Conservation (phyloP, 1,284 basidiomycete genomes). For the Inonotus obliquus region DNA sequence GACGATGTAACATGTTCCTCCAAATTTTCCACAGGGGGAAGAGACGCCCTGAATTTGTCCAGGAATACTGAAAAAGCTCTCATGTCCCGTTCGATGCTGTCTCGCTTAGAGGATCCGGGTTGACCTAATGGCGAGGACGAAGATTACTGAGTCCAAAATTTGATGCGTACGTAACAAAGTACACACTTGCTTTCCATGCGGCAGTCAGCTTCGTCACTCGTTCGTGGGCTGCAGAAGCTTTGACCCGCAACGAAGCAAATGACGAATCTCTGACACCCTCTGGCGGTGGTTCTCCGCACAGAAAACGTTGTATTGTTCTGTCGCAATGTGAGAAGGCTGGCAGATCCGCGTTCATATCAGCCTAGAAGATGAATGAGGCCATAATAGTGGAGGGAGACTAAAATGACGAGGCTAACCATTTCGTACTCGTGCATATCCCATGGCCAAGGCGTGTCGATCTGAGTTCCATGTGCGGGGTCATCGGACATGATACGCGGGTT, state of each 20-base stretch:
- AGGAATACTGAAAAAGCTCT: conserved; percentile 23
- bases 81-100: background rate
- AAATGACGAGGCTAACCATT: conserved; percentile 32
- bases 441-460: conserved; percentile 65
- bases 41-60: conserved; percentile 27
- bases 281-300: background rate
- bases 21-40: conserved; percentile 22
- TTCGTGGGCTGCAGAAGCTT: conserved; percentile 6
- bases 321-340: background rate
- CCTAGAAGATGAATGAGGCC: background rate
- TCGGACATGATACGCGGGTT: conserved; percentile 43
- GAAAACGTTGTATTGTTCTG: conserved; percentile 11
- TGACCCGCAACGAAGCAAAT: conserved; percentile 1
- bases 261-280: background rate
- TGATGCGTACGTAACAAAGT: background rate
- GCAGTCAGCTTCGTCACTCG: background rate
- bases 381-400: background rate
- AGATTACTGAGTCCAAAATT: background rate
- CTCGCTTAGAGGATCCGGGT: background rate
- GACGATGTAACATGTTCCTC: conserved; percentile 17
- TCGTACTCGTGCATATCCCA: conserved; percentile 56
- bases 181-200: conserved; percentile 1
- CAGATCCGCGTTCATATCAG: background rate
- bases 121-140: background rate
- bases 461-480: conserved; percentile 30